phyloP scores from a whole-genome alignment of 2,329 filamentous ascomycete species.

The Phyllosticta paracitricarpa region DNA sequence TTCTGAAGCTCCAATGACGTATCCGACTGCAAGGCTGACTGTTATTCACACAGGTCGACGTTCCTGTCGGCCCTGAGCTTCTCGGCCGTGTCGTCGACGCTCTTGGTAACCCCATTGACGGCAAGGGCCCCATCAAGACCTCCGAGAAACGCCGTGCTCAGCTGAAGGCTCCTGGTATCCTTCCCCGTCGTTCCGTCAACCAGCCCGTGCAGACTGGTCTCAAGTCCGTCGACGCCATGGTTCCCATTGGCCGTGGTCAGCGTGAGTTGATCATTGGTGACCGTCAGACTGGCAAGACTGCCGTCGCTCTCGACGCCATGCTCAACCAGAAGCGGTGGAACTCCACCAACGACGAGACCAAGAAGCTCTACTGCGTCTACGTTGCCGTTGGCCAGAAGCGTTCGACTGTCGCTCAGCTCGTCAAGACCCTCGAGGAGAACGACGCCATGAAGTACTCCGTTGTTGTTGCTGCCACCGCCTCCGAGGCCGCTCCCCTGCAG shows the following conservation, averaged over 20 bases:
- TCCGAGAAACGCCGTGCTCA: conserved; percentile 90
- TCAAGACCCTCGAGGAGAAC: conserved; percentile 99
- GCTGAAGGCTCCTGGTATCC: conserved; percentile 97
- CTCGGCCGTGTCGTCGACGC: conserved; percentile 98
- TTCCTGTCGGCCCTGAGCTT: conserved; percentile 84
- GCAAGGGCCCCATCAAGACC: conserved; percentile 94
- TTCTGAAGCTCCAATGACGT: neutral
- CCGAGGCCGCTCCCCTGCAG: conserved; percentile 89
- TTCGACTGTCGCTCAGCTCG: conserved; percentile 96
- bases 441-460: conserved; percentile 98
- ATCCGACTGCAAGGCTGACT: neutral
- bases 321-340: conserved; percentile 99
- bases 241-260: conserved; percentile 98
- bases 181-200: conserved; percentile 94
- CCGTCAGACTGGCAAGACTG: conserved; percentile 99
- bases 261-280: conserved; percentile 99
- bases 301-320: conserved; percentile 93
- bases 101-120: conserved; percentile 98
- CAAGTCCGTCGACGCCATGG: conserved; percentile 99
- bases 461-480: conserved; percentile 90
- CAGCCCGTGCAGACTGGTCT: conserved; percentile 98
- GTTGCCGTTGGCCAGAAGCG: conserved; percentile 99
- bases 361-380: conserved; percentile 99
- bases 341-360: conserved; percentile 69
- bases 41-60: conserved; percentile 63